Percentiles rank a stretch among this genome's conserved stretches.
These are phyloP conservation scores for Clavulina sp. DNA, from an alignment of 768 basidiomycete genomes.

Conservation along the genomic window DNA sequence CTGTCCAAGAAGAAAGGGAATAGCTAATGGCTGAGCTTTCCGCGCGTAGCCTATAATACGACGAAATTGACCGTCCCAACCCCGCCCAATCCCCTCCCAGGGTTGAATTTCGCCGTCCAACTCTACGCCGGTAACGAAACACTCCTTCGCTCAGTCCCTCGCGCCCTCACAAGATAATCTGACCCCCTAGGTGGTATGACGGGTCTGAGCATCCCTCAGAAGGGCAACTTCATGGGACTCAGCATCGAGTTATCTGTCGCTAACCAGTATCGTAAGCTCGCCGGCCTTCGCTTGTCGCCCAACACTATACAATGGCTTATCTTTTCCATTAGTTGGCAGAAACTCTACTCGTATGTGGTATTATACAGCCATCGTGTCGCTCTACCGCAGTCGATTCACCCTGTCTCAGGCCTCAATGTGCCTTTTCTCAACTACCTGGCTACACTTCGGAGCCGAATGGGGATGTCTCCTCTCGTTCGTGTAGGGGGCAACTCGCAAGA, in stretches of 20 bases:
- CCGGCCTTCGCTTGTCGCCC: background rate
- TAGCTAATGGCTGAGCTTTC: background rate
- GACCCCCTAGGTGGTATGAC: conserved; percentile 9
- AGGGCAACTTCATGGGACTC: conserved; percentile 42
- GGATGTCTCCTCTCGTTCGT: conserved; percentile 23
- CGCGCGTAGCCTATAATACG: background rate
- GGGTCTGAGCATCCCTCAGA: conserved; percentile 24
- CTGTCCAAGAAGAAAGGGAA: no score
- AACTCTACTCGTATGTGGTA: background rate
- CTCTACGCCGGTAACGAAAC: background rate
- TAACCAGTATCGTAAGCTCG: conserved; percentile 28
- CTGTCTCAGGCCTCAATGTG: conserved; percentile 16
- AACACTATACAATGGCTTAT: background rate
- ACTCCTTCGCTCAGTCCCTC: background rate
- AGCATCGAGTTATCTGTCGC: conserved; percentile 47
- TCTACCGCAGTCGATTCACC: background rate
- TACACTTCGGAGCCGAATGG: conserved; percentile 27
- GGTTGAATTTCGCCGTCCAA: background rate
- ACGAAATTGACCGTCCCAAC: background rate
- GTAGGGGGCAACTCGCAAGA: conserved; percentile 40
- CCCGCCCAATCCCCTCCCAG: background rate
- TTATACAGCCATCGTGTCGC: background rate
- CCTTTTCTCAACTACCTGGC: conserved; percentile 33
- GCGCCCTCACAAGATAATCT: background rate
- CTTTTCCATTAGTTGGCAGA: background rate